Conservation (phyloP, 371 early-diverging fungal species). For the Zychaea mexicana region DNA sequence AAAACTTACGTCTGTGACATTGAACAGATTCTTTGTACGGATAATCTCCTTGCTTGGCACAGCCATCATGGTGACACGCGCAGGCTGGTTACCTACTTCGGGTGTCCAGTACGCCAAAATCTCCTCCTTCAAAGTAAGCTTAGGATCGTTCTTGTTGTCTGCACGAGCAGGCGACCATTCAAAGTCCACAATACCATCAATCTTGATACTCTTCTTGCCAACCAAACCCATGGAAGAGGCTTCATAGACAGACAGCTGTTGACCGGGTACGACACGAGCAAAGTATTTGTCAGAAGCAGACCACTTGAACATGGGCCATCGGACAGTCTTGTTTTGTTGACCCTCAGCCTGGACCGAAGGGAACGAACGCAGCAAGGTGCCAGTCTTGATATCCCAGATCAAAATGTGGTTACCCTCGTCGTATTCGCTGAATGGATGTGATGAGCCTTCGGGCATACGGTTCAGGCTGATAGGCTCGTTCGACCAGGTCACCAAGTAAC, state of each 20-base stretch:
- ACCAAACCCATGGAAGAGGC: constrained; percentile 91
- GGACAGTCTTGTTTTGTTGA: constrained; percentile 62
- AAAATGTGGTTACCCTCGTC: constrained; percentile 80
- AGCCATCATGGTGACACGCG: constrained; percentile 88
- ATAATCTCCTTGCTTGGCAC: constrained; percentile 85
- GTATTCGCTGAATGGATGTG: constrained; percentile 72
- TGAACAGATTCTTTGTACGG: constrained; percentile 97
- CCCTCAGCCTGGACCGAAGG: constrained; percentile 54
- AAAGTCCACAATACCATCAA: constrained; percentile 88
- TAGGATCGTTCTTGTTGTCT: constrained; percentile 41
- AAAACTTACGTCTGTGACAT: constrained; percentile 70
- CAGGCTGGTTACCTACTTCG: constrained; percentile 94
- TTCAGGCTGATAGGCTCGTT: constrained; percentile 79
- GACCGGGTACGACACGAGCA: constrained; percentile 85
- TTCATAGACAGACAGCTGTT: constrained; percentile 87
- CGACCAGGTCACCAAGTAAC: constrained; percentile 91
- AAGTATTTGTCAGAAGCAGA: constrained; percentile 92
- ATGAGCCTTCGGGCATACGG: constrained; percentile 50
- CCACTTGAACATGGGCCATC: constrained; percentile 98
- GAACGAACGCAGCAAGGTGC: constrained; percentile 88
- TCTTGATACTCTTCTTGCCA: constrained; percentile 93
- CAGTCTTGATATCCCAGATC: constrained; percentile 93
- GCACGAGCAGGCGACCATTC: constrained; percentile 82
- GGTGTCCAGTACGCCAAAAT: constrained; percentile 95
- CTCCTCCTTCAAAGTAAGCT: constrained; percentile 65